Conservation (phyloP, 805 yeast species). For the Pichia nanzhaoensis region DNA sequence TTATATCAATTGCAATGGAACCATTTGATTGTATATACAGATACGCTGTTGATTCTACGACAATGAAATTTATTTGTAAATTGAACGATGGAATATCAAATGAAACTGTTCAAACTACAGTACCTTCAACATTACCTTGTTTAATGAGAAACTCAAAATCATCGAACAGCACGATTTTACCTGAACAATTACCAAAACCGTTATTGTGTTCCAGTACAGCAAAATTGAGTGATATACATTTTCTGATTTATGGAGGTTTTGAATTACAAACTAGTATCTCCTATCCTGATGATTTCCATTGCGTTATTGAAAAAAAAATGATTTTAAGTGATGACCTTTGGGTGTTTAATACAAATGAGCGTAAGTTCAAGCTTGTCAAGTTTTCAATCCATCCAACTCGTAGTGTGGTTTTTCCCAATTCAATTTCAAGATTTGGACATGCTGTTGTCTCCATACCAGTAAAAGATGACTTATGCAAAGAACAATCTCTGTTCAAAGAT, state of each 20-base stretch:
- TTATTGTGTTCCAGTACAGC: constrained; percentile 43
- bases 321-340: constrained; percentile 43
- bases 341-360: constrained; percentile 47
- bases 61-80: constrained; percentile 24
- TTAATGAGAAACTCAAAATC: neutral
- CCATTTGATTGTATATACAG: constrained; percentile 34
- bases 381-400: constrained; percentile 27
- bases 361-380: constrained; percentile 43
- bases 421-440: constrained; percentile 32
- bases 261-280: constrained; percentile 33
- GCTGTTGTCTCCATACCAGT: constrained; percentile 19
- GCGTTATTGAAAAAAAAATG: constrained; percentile 30
- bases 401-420: constrained; percentile 21
- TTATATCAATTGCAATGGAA: constrained; percentile 37
- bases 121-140: no score
- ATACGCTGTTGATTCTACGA: constrained; percentile 35
- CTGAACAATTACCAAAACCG: constrained; percentile 38
- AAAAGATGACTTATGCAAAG: constrained; percentile 19
- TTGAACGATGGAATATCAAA: constrained; percentile 3
- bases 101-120: neutral
- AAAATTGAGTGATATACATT: constrained; percentile 47
- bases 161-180: constrained; percentile 13
- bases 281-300: constrained; percentile 28
- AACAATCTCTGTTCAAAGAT: neutral
- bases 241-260: constrained; percentile 68